Percentiles rank a stretch among this genome's conserved stretches.
Conservation (phyloP, 768 basidiomycete species). For the Filobasidium wieringae region DNA sequence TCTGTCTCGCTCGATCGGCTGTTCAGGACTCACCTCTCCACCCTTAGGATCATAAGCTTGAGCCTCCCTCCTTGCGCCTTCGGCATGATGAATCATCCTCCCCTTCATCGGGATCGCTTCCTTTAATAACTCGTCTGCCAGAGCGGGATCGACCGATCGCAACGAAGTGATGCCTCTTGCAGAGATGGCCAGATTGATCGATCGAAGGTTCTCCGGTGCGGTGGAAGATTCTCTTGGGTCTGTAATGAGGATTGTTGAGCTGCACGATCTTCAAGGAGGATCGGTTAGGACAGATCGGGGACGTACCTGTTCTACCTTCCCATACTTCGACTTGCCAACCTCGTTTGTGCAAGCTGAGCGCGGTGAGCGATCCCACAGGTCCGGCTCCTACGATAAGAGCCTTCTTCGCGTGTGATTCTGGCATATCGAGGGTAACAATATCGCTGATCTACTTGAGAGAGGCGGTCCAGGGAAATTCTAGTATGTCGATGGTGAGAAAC, state of each 20-base stretch:
- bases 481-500: no score
- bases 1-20: not conserved
- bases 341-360: constrained; percentile 68
- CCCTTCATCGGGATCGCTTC: constrained; percentile 87
- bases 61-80: constrained; percentile 40
- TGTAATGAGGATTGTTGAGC: constrained; percentile 1
- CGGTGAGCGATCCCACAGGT: constrained; percentile 85
- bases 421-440: not conserved
- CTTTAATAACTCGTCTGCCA: constrained; percentile 57
- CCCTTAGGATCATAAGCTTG: not conserved
- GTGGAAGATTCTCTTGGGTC: constrained; percentile 29
- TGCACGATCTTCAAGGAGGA: constrained; percentile 19
- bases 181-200: constrained; percentile 93
- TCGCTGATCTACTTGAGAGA: no score
- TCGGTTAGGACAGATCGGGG: not conserved
- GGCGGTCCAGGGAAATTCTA: no score
- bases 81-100: constrained; percentile 77
- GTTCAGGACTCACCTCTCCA: constrained; percentile 26
- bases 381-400: constrained; percentile 58
- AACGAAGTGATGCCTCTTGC: constrained; percentile 83
- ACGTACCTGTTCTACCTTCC: constrained; percentile 34
- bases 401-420: constrained; percentile 12
- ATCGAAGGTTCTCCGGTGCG: constrained; percentile 45
- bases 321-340: constrained; percentile 51
- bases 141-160: constrained; percentile 54